A percentile compares a stretch with the other conserved stretches of the same genome.
Evolutionary conservation across 805 yeast genomes (phyloP).

Genomic region (Candida sphagnicola): DNA sequence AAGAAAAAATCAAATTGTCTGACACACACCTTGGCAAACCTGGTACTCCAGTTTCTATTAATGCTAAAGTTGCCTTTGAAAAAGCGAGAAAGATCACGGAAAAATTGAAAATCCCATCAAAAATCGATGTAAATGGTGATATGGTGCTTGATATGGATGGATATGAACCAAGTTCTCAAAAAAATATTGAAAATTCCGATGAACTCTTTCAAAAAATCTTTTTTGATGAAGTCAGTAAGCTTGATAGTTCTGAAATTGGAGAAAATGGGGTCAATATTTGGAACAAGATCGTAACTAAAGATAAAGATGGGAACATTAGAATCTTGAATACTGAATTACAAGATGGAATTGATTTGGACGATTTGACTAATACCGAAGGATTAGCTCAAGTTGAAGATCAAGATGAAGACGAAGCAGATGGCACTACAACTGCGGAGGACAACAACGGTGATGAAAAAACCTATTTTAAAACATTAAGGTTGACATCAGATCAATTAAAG

Average conservation of each 20-base stretch:
- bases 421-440: conserved; percentile 11
- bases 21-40: conserved; percentile 12
- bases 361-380: conserved; percentile 49
- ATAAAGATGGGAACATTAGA: conserved; percentile 64
- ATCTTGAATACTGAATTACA: conserved; percentile 49
- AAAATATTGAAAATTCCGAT: conserved; percentile 73
- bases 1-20: conserved; percentile 22
- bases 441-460: conserved; percentile 21
- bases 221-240: conserved; percentile 57
- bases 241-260: conserved; percentile 8
- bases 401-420: neutral
- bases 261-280: conserved; percentile 23
- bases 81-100: conserved; percentile 61
- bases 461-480: conserved; percentile 81
- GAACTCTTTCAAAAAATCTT: conserved; percentile 68
- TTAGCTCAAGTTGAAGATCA: neutral
- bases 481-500: conserved; percentile 85
- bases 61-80: conserved; percentile 45
- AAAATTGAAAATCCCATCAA: conserved; percentile 80
- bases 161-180: conserved; percentile 75
- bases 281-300: conserved; percentile 44
- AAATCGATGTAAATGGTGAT: conserved; percentile 85
- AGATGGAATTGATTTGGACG: conserved; percentile 26
- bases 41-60: conserved; percentile 15
- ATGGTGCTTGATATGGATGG: conserved; percentile 92